Evolutionary conservation across 225 moss, liverwort and hornwort species (phyloP), one percentile per base, ranked within the genome.

Genomic region (Polytrichum formosum): DNA sequence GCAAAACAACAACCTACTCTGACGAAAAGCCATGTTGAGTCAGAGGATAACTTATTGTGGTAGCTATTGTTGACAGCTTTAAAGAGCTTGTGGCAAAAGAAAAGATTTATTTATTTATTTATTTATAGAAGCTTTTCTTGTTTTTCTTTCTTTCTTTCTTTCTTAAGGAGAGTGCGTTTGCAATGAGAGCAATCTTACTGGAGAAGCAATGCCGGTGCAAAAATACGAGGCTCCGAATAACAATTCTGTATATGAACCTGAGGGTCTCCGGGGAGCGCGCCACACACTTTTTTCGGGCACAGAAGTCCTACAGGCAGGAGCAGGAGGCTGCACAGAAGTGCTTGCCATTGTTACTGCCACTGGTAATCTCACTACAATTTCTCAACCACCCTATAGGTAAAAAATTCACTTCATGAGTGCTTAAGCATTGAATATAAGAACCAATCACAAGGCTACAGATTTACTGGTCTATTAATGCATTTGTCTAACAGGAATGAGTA

Each of bases 261-360:
- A 84, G 18, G 72, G 78, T 23, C 56, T n/a, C 0, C 64, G 56
- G 27, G 87, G 87, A 53, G 74, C 80, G 26, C 87, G 82, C 26
- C 82, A 78, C 70, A 88, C 85, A 5, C 82, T 88, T 17, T 85
- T 85, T 69, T 78, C 88, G n/a, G 87, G 90, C 53, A 84, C 90
- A 2, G 67, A 72, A 33, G 90, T 90, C 28, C 28, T 90, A 72
- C 90, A 87, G 67, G 87, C 90, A 46, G 82, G 84, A 17, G 66
- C 67, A 4, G 69, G 72, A 71, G 46, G 28, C 31, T 73, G 76
- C 31, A 64, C 75, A 26, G 76, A 82, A 61, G 78, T 84, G 7
- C 28, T 84, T 66, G 87, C 77, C 27, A 73, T 87, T 27, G 87
- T 90, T 64, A 84, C 81, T 66, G 77, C 83, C 29, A 90, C 90